Base-by-base conservation (phyloP, 1,284 basidiomycete genomes). In the Agaricales sp. region DNA sequence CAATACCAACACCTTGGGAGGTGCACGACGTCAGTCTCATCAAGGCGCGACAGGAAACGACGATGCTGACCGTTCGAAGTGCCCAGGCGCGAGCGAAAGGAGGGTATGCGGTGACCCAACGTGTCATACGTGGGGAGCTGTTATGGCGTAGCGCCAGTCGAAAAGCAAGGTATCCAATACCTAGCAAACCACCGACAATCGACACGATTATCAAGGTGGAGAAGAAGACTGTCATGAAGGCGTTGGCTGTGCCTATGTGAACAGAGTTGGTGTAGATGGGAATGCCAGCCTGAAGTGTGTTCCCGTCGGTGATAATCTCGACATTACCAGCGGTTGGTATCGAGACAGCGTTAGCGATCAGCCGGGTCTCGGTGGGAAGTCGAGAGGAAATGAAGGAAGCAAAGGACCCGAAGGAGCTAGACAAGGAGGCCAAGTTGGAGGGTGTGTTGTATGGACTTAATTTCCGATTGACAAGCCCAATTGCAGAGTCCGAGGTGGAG, bases 161-260 rank as follows among this genome's bases (percentile, higher is more conserved):
- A 8, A 78, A 50, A 13, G 74, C 43, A 1, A 59, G 66, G 55
- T 77, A 86, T 16, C 74, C 71, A n/a, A 85, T 26, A 2, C 62
- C 67, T 46, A 87, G 70, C 4, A 75, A 55, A 1, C 61, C 75
- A 11, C 78, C 45, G 2, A 74, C 62, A 54, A 87, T 77, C 14
- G 74, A 79, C 51, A 80, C 62, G 43, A 86, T 60, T 46, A 87
- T 79, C 53, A 93, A 73, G 13, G 71, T 68, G 49, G 75, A 70
- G 48, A 93, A 69, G 63, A 93, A 93, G 24, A 84, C 67, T 1
- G 87, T 91, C 73, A 87, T 84, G 66, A 88, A 92, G 2, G 87
- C 82, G 64, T 92, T 92, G 44, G 83, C 84, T 0, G 80, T 82
- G 3, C 82, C 78, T 53, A 93, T 84, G 46, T 78, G 75, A 20